phyloP scores from a whole-genome alignment of 139 green algal species.

The Chlorella sp. region DNA sequence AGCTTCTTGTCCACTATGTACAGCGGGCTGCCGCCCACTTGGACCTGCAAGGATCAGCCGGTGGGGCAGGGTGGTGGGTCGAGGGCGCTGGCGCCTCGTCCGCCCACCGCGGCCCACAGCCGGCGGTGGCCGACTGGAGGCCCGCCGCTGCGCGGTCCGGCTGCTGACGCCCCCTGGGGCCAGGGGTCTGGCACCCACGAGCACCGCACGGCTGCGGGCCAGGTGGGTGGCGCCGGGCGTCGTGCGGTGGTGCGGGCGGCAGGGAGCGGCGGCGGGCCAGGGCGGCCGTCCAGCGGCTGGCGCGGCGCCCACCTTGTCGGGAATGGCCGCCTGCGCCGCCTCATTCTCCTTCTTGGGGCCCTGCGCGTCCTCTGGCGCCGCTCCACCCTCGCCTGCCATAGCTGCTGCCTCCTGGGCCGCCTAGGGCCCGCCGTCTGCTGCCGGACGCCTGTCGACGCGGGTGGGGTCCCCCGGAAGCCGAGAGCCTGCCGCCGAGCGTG shows the following conservation, averaged over 20 bases:
- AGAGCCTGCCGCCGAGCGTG: too few species aligned
- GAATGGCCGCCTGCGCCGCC: conserved; percentile 69
- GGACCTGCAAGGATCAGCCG: conserved; percentile 62
- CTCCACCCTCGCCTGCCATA: conserved; percentile 26
- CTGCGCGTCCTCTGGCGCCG: background rate
- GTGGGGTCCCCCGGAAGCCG: too few species aligned
- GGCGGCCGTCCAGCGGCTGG: too few species aligned
- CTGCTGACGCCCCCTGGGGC: too few species aligned
- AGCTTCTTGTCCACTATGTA: conserved; percentile 94
- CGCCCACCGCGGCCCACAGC: too few species aligned
- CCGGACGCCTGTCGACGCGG: too few species aligned
- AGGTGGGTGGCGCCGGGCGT: too few species aligned
- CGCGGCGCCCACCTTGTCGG: conserved; percentile 65
- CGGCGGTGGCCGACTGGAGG: too few species aligned
- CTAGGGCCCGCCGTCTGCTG: background rate
- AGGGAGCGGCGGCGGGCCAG: background rate
- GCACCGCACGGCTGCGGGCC: too few species aligned
- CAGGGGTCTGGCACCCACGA: too few species aligned
- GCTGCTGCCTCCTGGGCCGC: background rate
- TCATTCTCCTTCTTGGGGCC: conserved; percentile 42
- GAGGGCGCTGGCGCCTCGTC: background rate
- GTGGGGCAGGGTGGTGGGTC: background rate
- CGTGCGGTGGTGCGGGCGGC: too few species aligned
- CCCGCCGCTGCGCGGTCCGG: too few species aligned
- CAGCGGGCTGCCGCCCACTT: conserved; percentile 86